These are phyloP conservation scores for Dendrocalamus latiflorus DNA, from an alignment of 202 grass and related monocot genomes.

Conservation along the genomic window DNA sequence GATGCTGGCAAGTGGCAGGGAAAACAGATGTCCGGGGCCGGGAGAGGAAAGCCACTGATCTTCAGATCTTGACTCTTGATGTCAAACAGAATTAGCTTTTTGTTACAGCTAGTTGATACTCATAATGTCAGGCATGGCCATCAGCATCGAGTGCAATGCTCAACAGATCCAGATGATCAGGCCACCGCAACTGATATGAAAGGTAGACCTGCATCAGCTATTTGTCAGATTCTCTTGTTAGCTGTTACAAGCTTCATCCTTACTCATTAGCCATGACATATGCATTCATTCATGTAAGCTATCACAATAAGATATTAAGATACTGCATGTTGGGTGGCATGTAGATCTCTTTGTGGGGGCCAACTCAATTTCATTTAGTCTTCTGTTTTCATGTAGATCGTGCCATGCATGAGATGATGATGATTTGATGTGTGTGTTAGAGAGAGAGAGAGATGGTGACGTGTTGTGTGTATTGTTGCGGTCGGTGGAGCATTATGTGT, in stretches of 20 bases:
- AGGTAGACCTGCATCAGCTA: not conserved
- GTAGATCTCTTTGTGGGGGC: constrained; percentile 6
- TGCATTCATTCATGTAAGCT: not conserved
- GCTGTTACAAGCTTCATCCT: constrained; percentile 18
- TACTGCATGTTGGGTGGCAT: constrained; percentile 13
- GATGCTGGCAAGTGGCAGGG: not conserved
- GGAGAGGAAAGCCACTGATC: not conserved
- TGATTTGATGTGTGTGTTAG: not conserved
- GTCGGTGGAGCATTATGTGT: not conserved
- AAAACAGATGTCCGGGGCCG: not conserved
- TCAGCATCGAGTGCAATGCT: not conserved
- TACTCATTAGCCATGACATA: constrained; percentile 1
- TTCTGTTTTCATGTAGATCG: not conserved
- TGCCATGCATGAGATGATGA: not conserved
- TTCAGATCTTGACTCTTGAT: not conserved
- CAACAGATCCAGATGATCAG: constrained; percentile 15
- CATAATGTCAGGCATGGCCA: not conserved
- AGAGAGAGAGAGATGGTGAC: not conserved
- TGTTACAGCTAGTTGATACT: not conserved
- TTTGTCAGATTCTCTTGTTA: constrained; percentile 10
- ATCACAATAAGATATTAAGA: not conserved
- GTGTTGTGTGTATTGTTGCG: not conserved
- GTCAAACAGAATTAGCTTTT: constrained; percentile 7
- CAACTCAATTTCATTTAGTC: not conserved
- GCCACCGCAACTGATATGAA: constrained; percentile 15